Evolutionary conservation across 176 grass and related monocot genomes (phyloP).

Genomic region (Thinopyrum elongatum): DNA sequence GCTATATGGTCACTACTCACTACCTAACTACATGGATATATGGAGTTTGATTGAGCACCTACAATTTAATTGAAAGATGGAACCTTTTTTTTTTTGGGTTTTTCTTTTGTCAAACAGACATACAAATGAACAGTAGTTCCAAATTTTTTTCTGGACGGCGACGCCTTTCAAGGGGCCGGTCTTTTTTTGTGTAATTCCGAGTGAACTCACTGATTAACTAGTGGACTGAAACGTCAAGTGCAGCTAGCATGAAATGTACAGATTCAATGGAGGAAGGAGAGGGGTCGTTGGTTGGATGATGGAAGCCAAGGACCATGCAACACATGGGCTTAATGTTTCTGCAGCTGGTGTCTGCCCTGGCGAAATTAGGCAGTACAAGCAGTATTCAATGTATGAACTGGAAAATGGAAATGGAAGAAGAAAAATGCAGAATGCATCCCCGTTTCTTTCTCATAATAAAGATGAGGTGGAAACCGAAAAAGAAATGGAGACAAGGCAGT

Average conservation of each 20-base stretch:
- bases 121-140: not conserved
- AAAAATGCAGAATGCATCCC: not conserved
- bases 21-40: conserved; percentile 6
- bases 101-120: not conserved
- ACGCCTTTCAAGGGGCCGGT: not conserved
- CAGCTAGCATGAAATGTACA: conserved; percentile 37
- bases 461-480: not conserved
- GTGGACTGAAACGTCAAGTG: conserved; percentile 35
- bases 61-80: not conserved
- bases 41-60: conserved; percentile 19
- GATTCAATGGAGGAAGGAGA: conserved; percentile 34
- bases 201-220: conserved; percentile 20
- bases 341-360: conserved; percentile 45
- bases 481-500: not conserved
- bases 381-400: conserved; percentile 42
- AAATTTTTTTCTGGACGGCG: not conserved
- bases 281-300: conserved; percentile 34
- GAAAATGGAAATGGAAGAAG: not conserved
- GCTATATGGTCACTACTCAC: conserved; percentile 26
- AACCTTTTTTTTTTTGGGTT: not conserved
- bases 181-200: not conserved
- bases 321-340: conserved; percentile 44
- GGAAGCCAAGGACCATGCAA: conserved; percentile 33
- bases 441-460: not conserved
- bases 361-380: conserved; percentile 26